Base-by-base conservation (phyloP, 2,329 filamentous ascomycete genomes). In the Ustilaginoidea virens region DNA sequence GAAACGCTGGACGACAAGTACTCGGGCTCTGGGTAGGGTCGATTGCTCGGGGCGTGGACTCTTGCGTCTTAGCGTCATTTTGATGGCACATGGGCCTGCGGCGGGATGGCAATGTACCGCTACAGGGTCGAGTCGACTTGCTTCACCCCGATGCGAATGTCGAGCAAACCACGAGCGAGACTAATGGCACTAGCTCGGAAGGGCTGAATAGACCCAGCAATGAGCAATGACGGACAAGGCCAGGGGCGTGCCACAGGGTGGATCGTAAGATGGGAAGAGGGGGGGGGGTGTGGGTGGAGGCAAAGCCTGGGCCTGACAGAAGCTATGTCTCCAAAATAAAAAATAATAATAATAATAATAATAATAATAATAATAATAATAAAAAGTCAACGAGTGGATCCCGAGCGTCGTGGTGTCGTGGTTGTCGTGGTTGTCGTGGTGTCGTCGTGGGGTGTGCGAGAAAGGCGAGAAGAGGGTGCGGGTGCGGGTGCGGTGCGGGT, bases 181-280 rank as follows among this genome's bases (percentile, higher is more conserved):
- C 33, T 34, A 34, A 29, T 34, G 33, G 35, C 42, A 42, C 47
- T 53, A 53, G 50, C 46, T 49, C 36, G 39, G 47, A 42, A 53
- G 48, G 51, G 51, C 51, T 54, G 51, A 54, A 48, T 36, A 44
- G 41, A 20, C n/a, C n/a, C 30, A 23, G 19, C 44, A 40, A 37
- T 40, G 33, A 42, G 40, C 36, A 18, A 30, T 30, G 31, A 28
- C 28, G 33, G 28, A 30, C 32, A 23, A 25, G 24, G n/a, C n/a
- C 32, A 18, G 17, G 28, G 28, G 25, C 14, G 32, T 33, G 28
- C 28, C 15, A 25, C 28, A 30, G 12, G 25, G 28, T 30, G 28
- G 32, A 25, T 17, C 22, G 32, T 26, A 23, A 19, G 25, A 11
- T 26, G 25, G 25, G 29, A 21, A 25, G 16, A n/a, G 15, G 29